These are phyloP conservation scores for Boletus vermiculosoides DNA, from an alignment of 768 basidiomycete genomes.

Conservation along the genomic window DNA sequence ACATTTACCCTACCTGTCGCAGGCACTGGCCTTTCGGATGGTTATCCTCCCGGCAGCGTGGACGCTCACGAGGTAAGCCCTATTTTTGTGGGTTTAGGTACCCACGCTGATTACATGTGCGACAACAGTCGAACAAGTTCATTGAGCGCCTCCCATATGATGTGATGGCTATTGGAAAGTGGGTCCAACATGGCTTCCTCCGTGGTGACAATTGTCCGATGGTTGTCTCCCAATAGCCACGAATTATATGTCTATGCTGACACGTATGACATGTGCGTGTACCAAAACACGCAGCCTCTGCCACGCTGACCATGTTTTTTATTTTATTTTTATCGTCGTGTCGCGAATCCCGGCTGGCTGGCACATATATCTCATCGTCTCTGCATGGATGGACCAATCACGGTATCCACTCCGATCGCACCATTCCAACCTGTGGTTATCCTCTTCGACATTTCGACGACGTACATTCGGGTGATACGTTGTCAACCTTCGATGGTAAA, in stretches of 20 bases:
- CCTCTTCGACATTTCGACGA: not conserved
- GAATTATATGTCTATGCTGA: constrained; percentile 76
- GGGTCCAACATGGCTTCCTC: constrained; percentile 22
- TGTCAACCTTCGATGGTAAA: not conserved
- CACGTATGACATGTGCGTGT: constrained; percentile 60
- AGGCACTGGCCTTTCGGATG: constrained; percentile 82
- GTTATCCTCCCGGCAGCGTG: constrained; percentile 64
- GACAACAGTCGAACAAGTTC: constrained; percentile 66
- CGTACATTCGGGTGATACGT: not conserved
- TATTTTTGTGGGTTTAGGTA: not conserved
- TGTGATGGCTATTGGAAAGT: constrained; percentile 83
- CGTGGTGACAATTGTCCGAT: not conserved
- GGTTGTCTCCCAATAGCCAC: constrained; percentile 47
- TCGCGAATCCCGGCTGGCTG: not conserved
- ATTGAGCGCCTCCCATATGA: constrained; percentile 79
- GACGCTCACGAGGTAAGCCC: constrained; percentile 65
- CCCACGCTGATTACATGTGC: not conserved
- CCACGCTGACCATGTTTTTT: constrained; percentile 3
- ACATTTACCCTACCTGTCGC: constrained; percentile 9
- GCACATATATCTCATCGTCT: not conserved
- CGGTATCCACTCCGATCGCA: constrained; percentile 1
- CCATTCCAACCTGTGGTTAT: not conserved
- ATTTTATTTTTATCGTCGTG: not conserved
- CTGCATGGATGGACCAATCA: not conserved
- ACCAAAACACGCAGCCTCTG: not conserved